Percentiles rank a stretch among this genome's conserved stretches.
phyloP scores from a whole-genome alignment of 2,329 filamentous ascomycete species.

The Lizonia empirigonia region DNA sequence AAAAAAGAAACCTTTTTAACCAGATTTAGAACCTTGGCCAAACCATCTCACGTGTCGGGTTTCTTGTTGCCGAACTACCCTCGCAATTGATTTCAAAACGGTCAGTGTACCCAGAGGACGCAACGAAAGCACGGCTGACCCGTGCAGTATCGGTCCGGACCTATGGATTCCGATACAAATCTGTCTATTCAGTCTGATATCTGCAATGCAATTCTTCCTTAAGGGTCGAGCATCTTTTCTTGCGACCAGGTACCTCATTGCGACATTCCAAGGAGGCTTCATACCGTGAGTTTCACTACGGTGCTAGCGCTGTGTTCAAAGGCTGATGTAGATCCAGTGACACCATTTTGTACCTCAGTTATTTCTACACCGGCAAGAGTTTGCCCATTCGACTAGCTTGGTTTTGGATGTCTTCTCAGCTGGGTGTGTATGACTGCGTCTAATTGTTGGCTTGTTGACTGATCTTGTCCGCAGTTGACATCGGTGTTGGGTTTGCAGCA shows the following conservation, averaged over 20 bases:
- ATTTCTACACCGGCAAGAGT: conserved; percentile 49
- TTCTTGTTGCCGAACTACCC: conserved; percentile 62
- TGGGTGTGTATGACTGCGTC: background rate
- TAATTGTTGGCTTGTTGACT: background rate
- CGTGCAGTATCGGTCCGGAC: conserved; percentile 40
- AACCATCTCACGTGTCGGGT: conserved; percentile 74
- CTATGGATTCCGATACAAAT: conserved; percentile 50
- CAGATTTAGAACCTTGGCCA: conserved; percentile 27
- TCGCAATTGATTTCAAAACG: conserved; percentile 51
- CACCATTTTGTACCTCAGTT: conserved; percentile 66
- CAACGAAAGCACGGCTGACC: background rate
- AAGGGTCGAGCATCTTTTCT: conserved; percentile 49
- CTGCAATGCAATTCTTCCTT: conserved; percentile 71
- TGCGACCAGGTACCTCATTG: conserved; percentile 46
- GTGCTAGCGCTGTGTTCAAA: background rate
- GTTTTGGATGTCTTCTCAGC: conserved; percentile 48
- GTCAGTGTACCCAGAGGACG: background rate
- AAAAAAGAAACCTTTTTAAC: background rate
- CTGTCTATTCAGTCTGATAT: conserved; percentile 48
- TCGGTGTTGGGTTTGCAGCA: conserved; percentile 35
- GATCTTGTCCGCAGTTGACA: conserved; percentile 51
- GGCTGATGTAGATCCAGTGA: conserved; percentile 42
- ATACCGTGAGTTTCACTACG: conserved; percentile 58
- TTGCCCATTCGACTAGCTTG: conserved; percentile 49
- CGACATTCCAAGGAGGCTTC: conserved; percentile 54